These are phyloP conservation scores for Taphrina pruni DNA, from an alignment of 1,139 yeast genomes.

Conservation along the genomic window DNA sequence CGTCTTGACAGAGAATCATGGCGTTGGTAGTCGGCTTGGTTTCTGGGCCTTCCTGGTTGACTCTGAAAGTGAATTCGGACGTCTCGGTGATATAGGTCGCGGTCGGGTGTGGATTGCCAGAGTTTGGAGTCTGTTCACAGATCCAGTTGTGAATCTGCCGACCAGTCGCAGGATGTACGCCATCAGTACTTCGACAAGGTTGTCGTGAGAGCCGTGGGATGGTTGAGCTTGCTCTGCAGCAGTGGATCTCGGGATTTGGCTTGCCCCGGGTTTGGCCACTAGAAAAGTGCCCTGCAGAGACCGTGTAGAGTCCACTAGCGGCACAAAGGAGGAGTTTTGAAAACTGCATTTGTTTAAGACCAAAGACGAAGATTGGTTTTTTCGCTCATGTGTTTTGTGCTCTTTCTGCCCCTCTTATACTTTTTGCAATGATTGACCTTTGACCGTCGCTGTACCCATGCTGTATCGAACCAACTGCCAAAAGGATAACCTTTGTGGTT, in stretches of 20 bases:
- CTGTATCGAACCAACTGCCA: no score
- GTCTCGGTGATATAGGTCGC: neutral
- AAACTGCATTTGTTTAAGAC: neutral
- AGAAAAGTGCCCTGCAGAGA: neutral
- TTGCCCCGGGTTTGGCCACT: neutral
- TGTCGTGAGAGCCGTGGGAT: neutral
- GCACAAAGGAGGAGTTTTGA: neutral
- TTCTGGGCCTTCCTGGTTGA: neutral
- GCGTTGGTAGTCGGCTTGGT: constrained; percentile 1
- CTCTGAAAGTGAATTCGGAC: neutral
- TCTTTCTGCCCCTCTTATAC: no score
- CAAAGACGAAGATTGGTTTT: no score
- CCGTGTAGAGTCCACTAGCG: neutral
- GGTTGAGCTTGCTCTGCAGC: neutral
- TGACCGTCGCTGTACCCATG: no score
- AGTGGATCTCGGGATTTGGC: neutral
- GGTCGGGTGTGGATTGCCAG: neutral
- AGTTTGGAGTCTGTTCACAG: neutral
- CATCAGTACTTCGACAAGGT: constrained; percentile 7
- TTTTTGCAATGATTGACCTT: no score
- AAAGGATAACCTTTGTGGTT: no score
- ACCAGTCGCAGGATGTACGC: neutral
- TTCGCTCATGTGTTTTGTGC: no score
- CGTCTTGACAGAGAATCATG: constrained; percentile 11
- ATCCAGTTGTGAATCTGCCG: constrained; percentile 2